These are phyloP conservation scores for Plectosphaerella sp. DNA, from an alignment of 2,329 filamentous ascomycete species.

Conservation along the genomic window DNA sequence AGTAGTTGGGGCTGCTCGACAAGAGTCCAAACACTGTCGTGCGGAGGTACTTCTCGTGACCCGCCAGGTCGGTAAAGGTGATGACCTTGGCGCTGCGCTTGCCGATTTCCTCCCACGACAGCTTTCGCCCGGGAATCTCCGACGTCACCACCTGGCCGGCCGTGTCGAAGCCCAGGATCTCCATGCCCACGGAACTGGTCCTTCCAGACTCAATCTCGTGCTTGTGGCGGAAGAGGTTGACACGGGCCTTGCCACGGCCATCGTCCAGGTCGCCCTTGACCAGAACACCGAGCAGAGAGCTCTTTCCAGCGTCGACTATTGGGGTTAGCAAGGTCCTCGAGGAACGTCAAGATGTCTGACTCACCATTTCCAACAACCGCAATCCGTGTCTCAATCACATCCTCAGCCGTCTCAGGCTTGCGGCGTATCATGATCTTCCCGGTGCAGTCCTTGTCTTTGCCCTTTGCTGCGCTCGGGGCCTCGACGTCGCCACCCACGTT, in stretches of 20 bases:
- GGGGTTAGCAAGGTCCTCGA: no score
- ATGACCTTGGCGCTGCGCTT: slow-evolving; percentile 95
- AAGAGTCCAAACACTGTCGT: slow-evolving; percentile 95
- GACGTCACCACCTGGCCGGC: slow-evolving; percentile 78
- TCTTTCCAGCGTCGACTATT: slow-evolving; percentile 89
- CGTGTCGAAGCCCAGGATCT: slow-evolving; percentile 96
- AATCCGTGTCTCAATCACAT: slow-evolving; percentile 92
- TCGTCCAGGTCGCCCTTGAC: slow-evolving; percentile 96
- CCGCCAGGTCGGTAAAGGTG: slow-evolving; percentile 90
- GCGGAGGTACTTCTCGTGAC: slow-evolving; percentile 90
- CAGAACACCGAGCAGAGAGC: slow-evolving; percentile 89
- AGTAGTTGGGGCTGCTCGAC: slow-evolving; percentile 95
- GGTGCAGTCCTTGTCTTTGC: slow-evolving; percentile 68
- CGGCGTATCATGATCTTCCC: slow-evolving; percentile 86
- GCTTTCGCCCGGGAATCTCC: slow-evolving; percentile 71
- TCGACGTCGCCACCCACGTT: slow-evolving; percentile 80
- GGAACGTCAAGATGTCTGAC: no score
- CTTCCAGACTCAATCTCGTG: slow-evolving; percentile 95
- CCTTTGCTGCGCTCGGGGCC: slow-evolving; percentile 52
- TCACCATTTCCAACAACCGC: slow-evolving; percentile 91
- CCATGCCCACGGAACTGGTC: slow-evolving; percentile 96
- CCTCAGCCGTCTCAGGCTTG: slow-evolving; percentile 68
- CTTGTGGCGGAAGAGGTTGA: slow-evolving; percentile 96
- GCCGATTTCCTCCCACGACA: slow-evolving; percentile 98
- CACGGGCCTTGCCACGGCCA: slow-evolving; percentile 85